Base-by-base conservation (phyloP, 805 yeast genomes). In the Danielozyma ontarioensis region DNA sequence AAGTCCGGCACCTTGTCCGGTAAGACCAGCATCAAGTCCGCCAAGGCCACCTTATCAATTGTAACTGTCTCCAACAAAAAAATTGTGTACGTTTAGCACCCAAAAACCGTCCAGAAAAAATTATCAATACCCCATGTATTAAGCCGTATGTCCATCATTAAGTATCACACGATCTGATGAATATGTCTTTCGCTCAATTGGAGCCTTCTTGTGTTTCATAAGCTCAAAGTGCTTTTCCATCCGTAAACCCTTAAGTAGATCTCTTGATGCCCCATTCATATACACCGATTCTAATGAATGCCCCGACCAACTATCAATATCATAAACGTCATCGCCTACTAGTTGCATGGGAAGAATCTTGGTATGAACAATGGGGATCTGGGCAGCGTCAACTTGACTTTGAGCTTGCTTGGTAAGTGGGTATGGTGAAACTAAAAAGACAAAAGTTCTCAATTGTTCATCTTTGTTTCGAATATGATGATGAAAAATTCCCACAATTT, bases 401-500 rank as follows among this genome's bases (percentile, higher is more conserved):
- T 61, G 50, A 0, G 74, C 80, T 36, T 70, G 76, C 25, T 58
- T 49, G 0, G 81, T 72, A 32, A 74, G 53, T 0, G 65, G 61
- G 8, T 62, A 55, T 3, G 79, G 74, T 6, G 74, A 58, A 4
- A 70, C 70, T 17, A 76, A 46, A 52, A 75, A 59, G 44, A 71
- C 49, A 29, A 59, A 48, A 48, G 62, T 45, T 26, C 43, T 31
- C 24, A 41, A 31, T 13, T 40, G 29, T 27, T 48, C 50, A 33
- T 46, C 33, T 28, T 32, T 29, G 27, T 40, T 21, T 26, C 45
- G 44, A 14, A 62, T 57, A 42, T 67, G 64, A 40, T 48, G 62
- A 31, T 57, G 47, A 44, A 70, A 70, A 2, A 74, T 70, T 1
- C 83, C 83, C 5, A 67, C 63, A 21, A 76, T 46, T 44, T 78